Percentiles rank a stretch among this genome's conserved stretches.
Conservation (phyloP, 306 rosid genomes). For the Inga laurina region DNA sequence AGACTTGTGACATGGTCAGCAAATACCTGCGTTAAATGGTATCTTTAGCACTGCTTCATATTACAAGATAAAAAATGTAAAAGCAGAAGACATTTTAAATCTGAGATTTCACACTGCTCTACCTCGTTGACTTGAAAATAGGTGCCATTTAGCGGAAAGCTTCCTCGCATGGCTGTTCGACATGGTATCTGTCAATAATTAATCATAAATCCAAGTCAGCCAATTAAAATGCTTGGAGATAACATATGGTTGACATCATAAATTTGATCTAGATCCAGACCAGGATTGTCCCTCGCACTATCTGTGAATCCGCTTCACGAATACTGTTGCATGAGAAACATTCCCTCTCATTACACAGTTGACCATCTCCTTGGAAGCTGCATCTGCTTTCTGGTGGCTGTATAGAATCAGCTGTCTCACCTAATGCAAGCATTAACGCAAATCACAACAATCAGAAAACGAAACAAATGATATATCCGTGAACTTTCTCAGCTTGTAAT, state of each 20-base stretch:
- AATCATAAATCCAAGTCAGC: constrained; percentile 29
- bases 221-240: neutral
- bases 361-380: constrained; percentile 56
- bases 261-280: constrained; percentile 44
- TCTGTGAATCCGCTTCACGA: constrained; percentile 71
- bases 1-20: constrained; percentile 59
- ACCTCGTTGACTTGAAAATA: constrained; percentile 97
- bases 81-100: neutral
- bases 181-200: constrained; percentile 78
- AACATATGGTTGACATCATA: neutral
- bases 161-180: constrained; percentile 91
- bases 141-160: constrained; percentile 93
- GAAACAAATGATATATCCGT: constrained; percentile 18
- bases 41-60: constrained; percentile 18
- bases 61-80: constrained; percentile 11
- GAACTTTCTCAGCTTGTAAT: constrained; percentile 14
- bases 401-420: constrained; percentile 89
- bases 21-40: constrained; percentile 43
- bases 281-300: constrained; percentile 84
- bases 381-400: constrained; percentile 82
- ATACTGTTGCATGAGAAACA: constrained; percentile 77
- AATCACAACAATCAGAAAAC: constrained; percentile 32
- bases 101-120: constrained; percentile 16
- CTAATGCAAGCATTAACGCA: constrained; percentile 48
- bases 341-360: constrained; percentile 72